Base-by-base conservation (phyloP, 768 basidiomycete species). In the Boletus rubescentipes region DNA sequence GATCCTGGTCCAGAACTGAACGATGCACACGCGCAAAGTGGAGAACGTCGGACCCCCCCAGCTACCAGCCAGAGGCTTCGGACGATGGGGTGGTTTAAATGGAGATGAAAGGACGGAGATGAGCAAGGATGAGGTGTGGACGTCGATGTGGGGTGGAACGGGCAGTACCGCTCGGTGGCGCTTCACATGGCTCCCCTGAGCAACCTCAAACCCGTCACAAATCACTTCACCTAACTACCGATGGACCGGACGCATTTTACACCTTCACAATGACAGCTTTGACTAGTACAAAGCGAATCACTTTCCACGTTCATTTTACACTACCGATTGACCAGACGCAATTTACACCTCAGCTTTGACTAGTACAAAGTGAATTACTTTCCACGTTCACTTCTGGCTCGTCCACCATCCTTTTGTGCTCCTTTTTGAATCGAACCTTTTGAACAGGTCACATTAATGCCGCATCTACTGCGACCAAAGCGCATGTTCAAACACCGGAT, bases 11-110 rank as follows among this genome's bases (percentile, higher is more conserved):
- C 36, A 47, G 38, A 26, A 46, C 41, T 34, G 21, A 31, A 34
- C 31, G 32, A 32, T 45, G 37, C 26, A 18, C 40, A 31, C 41
- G 45, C 26, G 36, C 16, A n/a, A n/a, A 41, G 48, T 14, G 46
- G 45, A 35, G 62, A 62, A 39, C 35, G 53, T 29, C 43, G 21
- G 44, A 23, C 49, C 42, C 54, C n/a, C 55, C 56, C 51, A 36
- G 36, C 45, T 49, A 4, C 35, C 21, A 49, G 50, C 53, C 21
- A 39, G 30, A 6, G 26, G 26, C 26, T 26, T 16, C 23, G 18
- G 48, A 37, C 2, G 50, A n/a, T 35, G 36, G 38, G 9, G 16
- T 16, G 45, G 46, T 39, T 37, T 52, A 49, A n/a, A 53, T 49
- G 44, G 34, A 38, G 35, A 26, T 26, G 26, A 26, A n/a, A 26